A percentile compares a stretch with the other conserved stretches of the same genome.
Conservation (phyloP, 306 rosid genomes). For the Hippophae tibetana region DNA sequence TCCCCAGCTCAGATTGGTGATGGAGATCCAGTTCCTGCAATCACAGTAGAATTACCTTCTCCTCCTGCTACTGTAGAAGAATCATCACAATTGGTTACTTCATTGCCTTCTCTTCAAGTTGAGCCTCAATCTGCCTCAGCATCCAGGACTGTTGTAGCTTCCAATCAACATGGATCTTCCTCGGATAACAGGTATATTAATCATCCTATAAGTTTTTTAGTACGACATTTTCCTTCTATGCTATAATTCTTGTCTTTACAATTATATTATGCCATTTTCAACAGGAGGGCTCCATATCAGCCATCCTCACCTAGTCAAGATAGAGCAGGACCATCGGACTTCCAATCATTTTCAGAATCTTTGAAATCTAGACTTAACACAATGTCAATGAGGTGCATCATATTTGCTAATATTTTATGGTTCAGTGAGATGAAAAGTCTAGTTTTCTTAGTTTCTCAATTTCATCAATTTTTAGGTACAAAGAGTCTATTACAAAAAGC, state of each 20-base stretch:
- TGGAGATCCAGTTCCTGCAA: constrained; percentile 47
- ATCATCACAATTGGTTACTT: constrained; percentile 32
- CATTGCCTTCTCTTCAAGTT: constrained; percentile 36
- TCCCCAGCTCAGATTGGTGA: constrained; percentile 61
- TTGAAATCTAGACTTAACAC: constrained; percentile 78
- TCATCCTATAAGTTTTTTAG: constrained; percentile 7
- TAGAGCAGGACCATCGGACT: constrained; percentile 91
- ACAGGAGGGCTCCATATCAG: constrained; percentile 57
- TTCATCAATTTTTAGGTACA: constrained; percentile 45
- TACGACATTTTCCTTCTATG: not conserved
- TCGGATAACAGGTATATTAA: constrained; percentile 34
- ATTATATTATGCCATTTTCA: constrained; percentile 5
- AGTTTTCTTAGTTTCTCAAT: constrained; percentile 4
- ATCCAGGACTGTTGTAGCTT: constrained; percentile 38
- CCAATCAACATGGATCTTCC: constrained; percentile 49
- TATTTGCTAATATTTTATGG: constrained; percentile 6
- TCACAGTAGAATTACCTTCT: constrained; percentile 29
- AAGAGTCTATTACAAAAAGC: constrained; percentile 90
- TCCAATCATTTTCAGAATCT: constrained; percentile 83
- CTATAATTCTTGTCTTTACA: not conserved
- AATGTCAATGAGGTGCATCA: constrained; percentile 61
- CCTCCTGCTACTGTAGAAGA: constrained; percentile 46
- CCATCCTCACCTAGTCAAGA: constrained; percentile 64
- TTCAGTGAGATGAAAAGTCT: constrained; percentile 5
- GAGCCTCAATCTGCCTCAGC: constrained; percentile 48